Evolutionary conservation across 805 yeast genomes (phyloP).

Genomic region (Ogataea ganodermae): DNA sequence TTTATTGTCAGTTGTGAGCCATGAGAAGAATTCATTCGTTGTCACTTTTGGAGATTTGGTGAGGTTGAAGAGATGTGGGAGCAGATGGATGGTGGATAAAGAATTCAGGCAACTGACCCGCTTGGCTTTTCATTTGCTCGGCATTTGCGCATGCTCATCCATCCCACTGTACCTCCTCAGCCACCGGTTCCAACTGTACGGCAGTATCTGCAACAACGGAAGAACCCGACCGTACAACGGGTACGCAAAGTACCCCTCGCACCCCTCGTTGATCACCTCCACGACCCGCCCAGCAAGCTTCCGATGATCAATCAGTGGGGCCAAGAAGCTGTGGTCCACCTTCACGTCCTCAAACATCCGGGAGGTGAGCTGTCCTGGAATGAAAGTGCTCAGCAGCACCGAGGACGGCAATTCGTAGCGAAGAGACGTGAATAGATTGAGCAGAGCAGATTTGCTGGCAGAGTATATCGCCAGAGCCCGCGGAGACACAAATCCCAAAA

Average conservation of each 20-base stretch:
- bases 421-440: conserved; percentile 47
- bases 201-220: conserved; percentile 45
- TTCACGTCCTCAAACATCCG: conserved; percentile 50
- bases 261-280: conserved; percentile 39
- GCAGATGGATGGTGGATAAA: no score
- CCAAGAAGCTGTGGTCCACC: conserved; percentile 44
- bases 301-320: conserved; percentile 46
- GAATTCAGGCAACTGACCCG: no score
- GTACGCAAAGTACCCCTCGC: conserved; percentile 42
- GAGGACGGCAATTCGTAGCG: conserved; percentile 39
- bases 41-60: no score
- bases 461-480: conserved; percentile 48
- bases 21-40: no score
- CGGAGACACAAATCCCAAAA: conserved; percentile 52
- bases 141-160: no score
- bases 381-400: conserved; percentile 40
- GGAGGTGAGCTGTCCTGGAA: conserved; percentile 54
- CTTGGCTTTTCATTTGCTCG: conserved; percentile 2
- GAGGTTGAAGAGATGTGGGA: no score
- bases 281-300: conserved; percentile 41
- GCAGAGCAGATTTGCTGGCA: conserved; percentile 49
- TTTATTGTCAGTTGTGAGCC: no score
- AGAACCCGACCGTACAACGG: conserved; percentile 52
- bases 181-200: conserved; percentile 39
- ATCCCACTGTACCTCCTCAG: conserved; percentile 32